A percentile compares a stretch with the other conserved stretches of the same genome.
phyloP scores from a whole-genome alignment of 768 basidiomycete species.

The Russula compacta region DNA sequence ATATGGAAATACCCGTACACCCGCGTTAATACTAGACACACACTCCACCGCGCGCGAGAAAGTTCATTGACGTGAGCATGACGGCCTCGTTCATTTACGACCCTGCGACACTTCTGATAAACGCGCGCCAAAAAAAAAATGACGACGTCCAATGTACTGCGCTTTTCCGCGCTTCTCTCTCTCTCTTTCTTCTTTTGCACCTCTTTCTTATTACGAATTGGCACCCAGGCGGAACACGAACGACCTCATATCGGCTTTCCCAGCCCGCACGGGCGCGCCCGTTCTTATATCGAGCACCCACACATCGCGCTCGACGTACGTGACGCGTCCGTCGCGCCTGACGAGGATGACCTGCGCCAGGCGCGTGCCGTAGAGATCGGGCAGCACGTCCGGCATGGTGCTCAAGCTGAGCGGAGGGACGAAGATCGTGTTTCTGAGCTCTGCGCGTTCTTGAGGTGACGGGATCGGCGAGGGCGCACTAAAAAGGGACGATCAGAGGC shows the following conservation, averaged over 20 bases:
- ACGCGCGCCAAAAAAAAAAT: conserved; percentile 6
- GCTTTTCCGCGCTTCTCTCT: not conserved
- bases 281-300: conserved; percentile 38
- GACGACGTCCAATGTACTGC: not conserved
- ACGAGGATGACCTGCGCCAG: conserved; percentile 65
- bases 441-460: conserved; percentile 39
- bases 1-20: conserved; percentile 18
- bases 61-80: not conserved
- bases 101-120: conserved; percentile 2
- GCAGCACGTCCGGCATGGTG: not conserved
- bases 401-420: conserved; percentile 42
- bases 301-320: conserved; percentile 66
- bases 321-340: conserved; percentile 44
- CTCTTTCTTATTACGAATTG: not conserved
- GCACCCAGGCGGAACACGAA: conserved; percentile 38
- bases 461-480: conserved; percentile 1
- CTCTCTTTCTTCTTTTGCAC: not conserved
- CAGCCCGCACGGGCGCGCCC: conserved; percentile 32
- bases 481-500: not conserved
- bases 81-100: not conserved
- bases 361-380: conserved; percentile 54
- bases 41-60: conserved; percentile 5
- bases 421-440: conserved; percentile 54
- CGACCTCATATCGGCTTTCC: conserved; percentile 38
- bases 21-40: conserved; percentile 9